Base-by-base conservation (phyloP, 345 rosid genomes). In the Hirschfeldia incana region DNA sequence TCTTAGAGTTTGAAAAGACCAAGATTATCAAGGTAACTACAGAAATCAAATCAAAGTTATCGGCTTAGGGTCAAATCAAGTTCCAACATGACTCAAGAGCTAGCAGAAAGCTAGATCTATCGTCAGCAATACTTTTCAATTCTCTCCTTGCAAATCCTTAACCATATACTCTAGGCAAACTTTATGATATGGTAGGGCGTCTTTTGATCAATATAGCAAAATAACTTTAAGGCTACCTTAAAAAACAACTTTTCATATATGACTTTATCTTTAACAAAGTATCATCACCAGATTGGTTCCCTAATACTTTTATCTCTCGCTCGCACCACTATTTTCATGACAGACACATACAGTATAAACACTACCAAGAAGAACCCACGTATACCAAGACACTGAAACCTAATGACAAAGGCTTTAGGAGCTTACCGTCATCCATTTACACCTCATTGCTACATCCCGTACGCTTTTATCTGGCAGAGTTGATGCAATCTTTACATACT, bases 401-500 rank as follows among this genome's bases (percentile, higher is more conserved):
- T 7, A 60, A 5, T 33, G 44, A 33, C 10, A 68, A 29, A 74
- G 29, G 59, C 32, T 0, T 17, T 63, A 53, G 11, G 37, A 70
- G 28, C 67, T 75, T 75, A 80, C 83, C 76, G 76, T 69, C 83
- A 80, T 80, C 83, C 99, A 95, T 78, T 94, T 88, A 81, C 98
- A 93, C 90, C 99, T 88, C 90, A 95, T 78, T 44, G 99, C 99
- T 81, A 95, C 99, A 84, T 95, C 99, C 17, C 99, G 88, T 3
- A 95, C 98, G 60, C 94, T 88, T 85, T 95, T 95, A 79, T 91
- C 98, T 46, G 77, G 96, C 80, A 95, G 79, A 44, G 82, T 84
- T 69, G 97, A 90, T 0, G 99, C 98, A 55, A 95, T 90, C 88
- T 89, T 95, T 78, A 95, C 88, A 83, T 91, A 95, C 83, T 80